A percentile compares a stretch with the other conserved stretches of the same genome.
phyloP scores from a whole-genome alignment of 305 asterid species.

The Stenogyne calaminthoides region DNA sequence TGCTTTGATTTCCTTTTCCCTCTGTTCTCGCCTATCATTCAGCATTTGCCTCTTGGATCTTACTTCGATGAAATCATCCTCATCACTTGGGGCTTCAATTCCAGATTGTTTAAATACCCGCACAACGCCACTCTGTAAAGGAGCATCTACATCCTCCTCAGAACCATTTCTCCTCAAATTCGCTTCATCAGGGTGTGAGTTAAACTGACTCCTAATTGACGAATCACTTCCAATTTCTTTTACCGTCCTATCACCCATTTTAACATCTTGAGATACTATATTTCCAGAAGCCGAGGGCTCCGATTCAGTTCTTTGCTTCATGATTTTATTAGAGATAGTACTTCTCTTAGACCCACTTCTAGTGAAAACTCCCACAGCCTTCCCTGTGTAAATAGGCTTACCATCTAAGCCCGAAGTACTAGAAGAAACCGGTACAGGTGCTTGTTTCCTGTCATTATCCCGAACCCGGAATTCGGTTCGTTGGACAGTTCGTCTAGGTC shows the following conservation, averaged over 20 bases:
- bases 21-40: conserved; percentile 92
- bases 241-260: conserved; percentile 43
- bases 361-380: conserved; percentile 45
- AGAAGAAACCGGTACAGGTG: conserved; percentile 40
- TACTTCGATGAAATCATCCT: conserved; percentile 96
- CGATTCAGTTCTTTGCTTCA: conserved; percentile 49
- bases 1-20: conserved; percentile 85
- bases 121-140: conserved; percentile 95
- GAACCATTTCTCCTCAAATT: conserved; percentile 55
- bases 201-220: conserved; percentile 40
- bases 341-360: conserved; percentile 86
- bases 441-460: conserved; percentile 65
- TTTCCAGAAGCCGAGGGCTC: conserved; percentile 48
- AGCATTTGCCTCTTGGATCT: conserved; percentile 97
- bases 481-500: conserved; percentile 69
- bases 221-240: conserved; percentile 45
- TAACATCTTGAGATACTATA: conserved; percentile 42
- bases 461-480: conserved; percentile 85
- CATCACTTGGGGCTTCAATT: conserved; percentile 91
- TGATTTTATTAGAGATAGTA: conserved; percentile 49
- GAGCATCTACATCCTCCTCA: conserved; percentile 91
- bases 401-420: too few species aligned
- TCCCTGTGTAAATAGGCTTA: conserved; percentile 49
- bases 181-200: conserved; percentile 48
- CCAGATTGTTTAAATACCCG: conserved; percentile 91